Evolutionary conservation across 2,329 filamentous ascomycete species (phyloP), one percentile per base, ranked within the genome.

Genomic region (Plectosphaerella cucumerina): DNA sequence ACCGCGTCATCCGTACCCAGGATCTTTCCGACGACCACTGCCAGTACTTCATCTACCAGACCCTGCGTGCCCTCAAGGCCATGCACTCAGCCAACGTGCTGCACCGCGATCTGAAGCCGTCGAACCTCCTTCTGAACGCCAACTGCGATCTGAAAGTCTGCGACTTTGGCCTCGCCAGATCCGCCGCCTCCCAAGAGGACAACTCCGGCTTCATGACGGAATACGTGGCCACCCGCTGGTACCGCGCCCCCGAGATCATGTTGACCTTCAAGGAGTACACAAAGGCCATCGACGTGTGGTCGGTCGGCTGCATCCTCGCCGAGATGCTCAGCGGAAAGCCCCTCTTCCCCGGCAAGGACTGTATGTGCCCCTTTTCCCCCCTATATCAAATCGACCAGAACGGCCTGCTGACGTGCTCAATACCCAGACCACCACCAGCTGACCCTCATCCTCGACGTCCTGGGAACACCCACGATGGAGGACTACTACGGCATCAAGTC

Each of bases 121-220:
- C 93, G 54, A 99, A 99, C 68, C 76, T 99, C 54, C 85, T 99
- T 22, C 81, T 99, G 56, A 99, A 99, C 68, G 94, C 94, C 65
- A 99, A 99, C 73, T 99, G 94, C 72, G 94, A 99, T 74, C 80
- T 99, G 60, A 99, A 99, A 74, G 94, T 99, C 60, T 99, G 94
- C 74, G 94, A 99, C 70, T 99, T 99, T 65, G 94, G 94, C 66
- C 84, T 99, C 51, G 94, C 94, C 46, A 86, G 92, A 65, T 97
- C 93, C 10, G 94, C 94, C 12, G 94, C 94, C 9, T 97, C 93
- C 10, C 95, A 95, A 60, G 94, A 99, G 66, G 94, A 99, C 71
- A 99, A 99, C 74, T 97, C 93, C n/a, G 94, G 94, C 20, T 99
- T 99, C 82, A 99, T 99, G 94, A 99, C 94, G 15, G 94, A 99